Evolutionary conservation across 2,329 filamentous ascomycete genomes (phyloP), one percentile per base, ranked within the genome.

Genomic region (Chlorencoelia australis): DNA sequence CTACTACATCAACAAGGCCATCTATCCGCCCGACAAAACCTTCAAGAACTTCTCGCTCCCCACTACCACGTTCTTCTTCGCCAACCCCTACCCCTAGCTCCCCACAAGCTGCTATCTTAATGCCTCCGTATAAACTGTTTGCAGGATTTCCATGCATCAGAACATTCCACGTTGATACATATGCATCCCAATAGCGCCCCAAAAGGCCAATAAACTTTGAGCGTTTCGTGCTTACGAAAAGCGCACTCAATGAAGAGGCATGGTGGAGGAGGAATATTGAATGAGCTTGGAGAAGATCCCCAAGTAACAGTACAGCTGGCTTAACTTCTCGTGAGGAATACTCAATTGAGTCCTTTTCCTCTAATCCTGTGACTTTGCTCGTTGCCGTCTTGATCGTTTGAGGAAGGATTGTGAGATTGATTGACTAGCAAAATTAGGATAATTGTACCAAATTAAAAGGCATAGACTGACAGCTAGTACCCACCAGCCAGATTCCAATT

Each of bases 401-500:
- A 40, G 73, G 73, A 6, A 78, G 58, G 33, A 78, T 78, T 17
- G 85, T 94, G 24, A 94, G 68, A 55, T 91, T 81, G 55, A 95
- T 75, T 31, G 81, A 85, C 79, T 87, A 40, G 24, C 22, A 29
- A 30, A 17, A 40, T 48, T 41, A 54, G 37, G 24, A 39, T 30
- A 30, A 27, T 9, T 20, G n/a, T 28, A 25, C 29, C 13, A n/a
- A 8, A 20, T 11, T 11, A 38, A 30, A 14, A 24, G 19, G 34
- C 17, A 18, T 19, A n/a, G 13, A 63, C 82, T 55, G 67, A 93
- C 87, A 43, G 86, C 88, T 42, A 96, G 65, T 44, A 96, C 79
- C 93, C 93, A 98, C 91, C 91, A 98, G 19, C 83, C 83, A 11
- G 73, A 66, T 59, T 98, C 89, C 46, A 98, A 63, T 64, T 98